Evolutionary conservation across 1,139 yeast species (phyloP).

Genomic region (Debaryomyces sp.): DNA sequence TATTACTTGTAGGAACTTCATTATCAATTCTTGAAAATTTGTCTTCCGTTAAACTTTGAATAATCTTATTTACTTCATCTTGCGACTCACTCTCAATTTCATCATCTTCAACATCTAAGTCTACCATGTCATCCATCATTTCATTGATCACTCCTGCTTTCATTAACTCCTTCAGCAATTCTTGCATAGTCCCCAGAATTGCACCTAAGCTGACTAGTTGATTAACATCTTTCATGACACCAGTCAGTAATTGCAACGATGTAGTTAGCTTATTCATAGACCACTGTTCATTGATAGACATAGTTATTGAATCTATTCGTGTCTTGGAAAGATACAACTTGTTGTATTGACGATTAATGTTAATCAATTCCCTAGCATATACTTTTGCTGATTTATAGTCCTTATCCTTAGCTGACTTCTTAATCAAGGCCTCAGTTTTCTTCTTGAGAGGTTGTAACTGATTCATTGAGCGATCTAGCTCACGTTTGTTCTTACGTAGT

Average conservation of each 20-base stretch:
- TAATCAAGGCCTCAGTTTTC: constrained; percentile 78
- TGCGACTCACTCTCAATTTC: constrained; percentile 72
- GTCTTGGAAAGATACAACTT: constrained; percentile 82
- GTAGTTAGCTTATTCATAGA: constrained; percentile 83
- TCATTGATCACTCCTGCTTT: constrained; percentile 93
- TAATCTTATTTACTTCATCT: constrained; percentile 62
- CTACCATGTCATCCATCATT: constrained; percentile 92
- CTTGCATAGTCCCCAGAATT: constrained; percentile 82
- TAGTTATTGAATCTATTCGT: constrained; percentile 78
- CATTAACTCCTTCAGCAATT: constrained; percentile 82
- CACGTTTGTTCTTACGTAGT: constrained; percentile 82
- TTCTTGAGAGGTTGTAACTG: constrained; percentile 66
- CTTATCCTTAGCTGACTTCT: constrained; percentile 73
- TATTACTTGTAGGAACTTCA: constrained; percentile 41
- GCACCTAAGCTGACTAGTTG: constrained; percentile 78
- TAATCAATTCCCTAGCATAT: constrained; percentile 81
- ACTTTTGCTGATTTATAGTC: constrained; percentile 75
- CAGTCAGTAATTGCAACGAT: constrained; percentile 77
- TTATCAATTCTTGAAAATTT: constrained; percentile 42
- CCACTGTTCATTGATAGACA: constrained; percentile 93
- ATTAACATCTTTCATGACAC: constrained; percentile 88
- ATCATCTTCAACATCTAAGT: constrained; percentile 61
- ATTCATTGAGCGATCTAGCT: constrained; percentile 72
- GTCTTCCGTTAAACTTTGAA: constrained; percentile 46
- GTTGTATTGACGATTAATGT: constrained; percentile 72